Conservation (phyloP, 2,329 filamentous ascomycete genomes). For the Alternaria arborescens region DNA sequence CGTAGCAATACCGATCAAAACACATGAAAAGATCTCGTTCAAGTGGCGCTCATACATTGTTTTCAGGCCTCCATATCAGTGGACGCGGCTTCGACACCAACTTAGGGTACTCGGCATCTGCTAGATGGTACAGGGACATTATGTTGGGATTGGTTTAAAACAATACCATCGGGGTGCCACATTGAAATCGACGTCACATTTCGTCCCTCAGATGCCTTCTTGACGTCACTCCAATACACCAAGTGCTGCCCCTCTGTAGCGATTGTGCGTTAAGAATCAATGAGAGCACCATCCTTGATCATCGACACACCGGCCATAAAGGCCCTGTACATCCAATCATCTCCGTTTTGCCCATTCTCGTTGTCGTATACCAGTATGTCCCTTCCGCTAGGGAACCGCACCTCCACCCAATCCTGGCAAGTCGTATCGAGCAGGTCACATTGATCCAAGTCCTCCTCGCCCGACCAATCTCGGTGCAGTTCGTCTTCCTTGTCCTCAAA, state of each 20-base stretch:
- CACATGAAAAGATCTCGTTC: not conserved
- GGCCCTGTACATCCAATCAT: not conserved
- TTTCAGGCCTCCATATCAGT: not conserved
- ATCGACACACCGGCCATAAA: not conserved
- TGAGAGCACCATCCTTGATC: not conserved
- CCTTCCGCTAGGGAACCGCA: not conserved
- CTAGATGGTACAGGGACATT: too few relatives aligned
- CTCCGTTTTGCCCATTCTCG: not conserved
- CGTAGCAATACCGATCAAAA: not conserved
- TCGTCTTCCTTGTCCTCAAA: not conserved
- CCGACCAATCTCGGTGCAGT: too few relatives aligned
- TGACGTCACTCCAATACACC: not conserved
- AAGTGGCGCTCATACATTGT: not conserved
- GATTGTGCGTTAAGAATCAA: not conserved
- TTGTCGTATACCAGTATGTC: not conserved
- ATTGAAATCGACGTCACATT: too few relatives aligned
- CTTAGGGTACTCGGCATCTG: too few relatives aligned
- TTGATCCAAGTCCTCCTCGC: too few relatives aligned
- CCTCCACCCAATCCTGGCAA: constrained; percentile 8
- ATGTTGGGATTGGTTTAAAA: too few relatives aligned
- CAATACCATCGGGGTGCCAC: too few relatives aligned
- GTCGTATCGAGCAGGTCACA: not conserved
- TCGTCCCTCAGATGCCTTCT: not conserved
- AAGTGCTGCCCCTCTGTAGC: not conserved
- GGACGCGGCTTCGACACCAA: too few relatives aligned